Conservation (phyloP, 306 rosid species). For the Rubus idaeus region DNA sequence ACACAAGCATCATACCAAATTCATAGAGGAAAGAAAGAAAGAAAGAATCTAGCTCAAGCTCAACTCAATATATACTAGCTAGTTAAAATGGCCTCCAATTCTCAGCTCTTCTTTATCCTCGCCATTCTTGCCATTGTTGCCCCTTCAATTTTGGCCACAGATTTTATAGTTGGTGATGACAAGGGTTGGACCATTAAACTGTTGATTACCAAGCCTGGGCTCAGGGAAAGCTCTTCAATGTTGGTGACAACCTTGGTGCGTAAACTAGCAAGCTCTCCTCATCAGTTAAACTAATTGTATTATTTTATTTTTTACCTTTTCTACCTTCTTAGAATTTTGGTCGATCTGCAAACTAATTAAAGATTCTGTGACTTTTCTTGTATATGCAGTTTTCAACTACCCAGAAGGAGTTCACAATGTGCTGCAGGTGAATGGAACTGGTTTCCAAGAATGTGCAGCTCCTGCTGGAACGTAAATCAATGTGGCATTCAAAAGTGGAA, state of each 20-base stretch:
- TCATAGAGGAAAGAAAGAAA: too few species aligned
- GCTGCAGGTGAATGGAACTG: constrained; percentile 35
- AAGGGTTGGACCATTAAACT: constrained; percentile 34
- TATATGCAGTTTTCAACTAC: constrained; percentile 43
- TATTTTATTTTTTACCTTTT: not conserved
- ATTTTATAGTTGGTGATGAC: constrained; percentile 31
- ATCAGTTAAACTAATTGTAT: not conserved
- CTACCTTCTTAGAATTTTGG: not conserved
- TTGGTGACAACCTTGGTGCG: constrained; percentile 40
- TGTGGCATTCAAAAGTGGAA: constrained; percentile 24
- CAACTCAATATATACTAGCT: too few species aligned
- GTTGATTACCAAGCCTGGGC: constrained; percentile 36
- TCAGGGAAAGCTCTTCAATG: constrained; percentile 29
- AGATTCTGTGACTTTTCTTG: not conserved
- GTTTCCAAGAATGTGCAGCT: constrained; percentile 26
- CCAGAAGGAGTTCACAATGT: constrained; percentile 33
- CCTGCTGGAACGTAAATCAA: constrained; percentile 12
- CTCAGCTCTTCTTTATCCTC: constrained; percentile 14
- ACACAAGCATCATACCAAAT: not conserved
- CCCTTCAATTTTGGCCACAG: constrained; percentile 23
- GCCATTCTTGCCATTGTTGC: constrained; percentile 15
- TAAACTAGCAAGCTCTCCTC: not conserved
- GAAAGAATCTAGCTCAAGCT: not conserved
- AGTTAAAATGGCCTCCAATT: constrained; percentile 22
- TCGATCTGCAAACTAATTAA: not conserved